Base-by-base conservation (phyloP, 2,329 filamentous ascomycete species). In the Colletotrichum magnum region DNA sequence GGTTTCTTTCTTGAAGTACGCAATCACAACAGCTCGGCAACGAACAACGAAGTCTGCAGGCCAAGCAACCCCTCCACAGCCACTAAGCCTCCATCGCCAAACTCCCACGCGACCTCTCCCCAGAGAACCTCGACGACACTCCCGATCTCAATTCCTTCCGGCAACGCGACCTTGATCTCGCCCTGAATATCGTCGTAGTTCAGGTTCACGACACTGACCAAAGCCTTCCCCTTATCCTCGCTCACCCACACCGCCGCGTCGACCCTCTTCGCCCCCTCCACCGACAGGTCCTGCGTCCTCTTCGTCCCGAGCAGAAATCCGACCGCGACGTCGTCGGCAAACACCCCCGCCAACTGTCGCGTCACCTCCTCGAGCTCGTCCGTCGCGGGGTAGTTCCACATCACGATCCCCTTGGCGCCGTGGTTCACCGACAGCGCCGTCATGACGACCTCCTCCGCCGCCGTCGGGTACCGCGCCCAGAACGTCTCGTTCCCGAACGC, bases 401-500 rank as follows among this genome's bases (percentile, higher is more conserved):
- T 79, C 3, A 85, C 79, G 24, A 84, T 77, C 4, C 77, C 80
- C 70, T 81, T 80, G 16, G 78, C 82, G n/a, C 81, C 83, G 69
- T 84, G 81, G 71, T 85, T 83, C 50, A 87, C 78, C 0, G 81
- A 82, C 15, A 86, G 74, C 24, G 80, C 73, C 60, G 79, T 80
- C 84, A 86, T 86, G 21, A 77, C 84, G 64, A 80, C 79, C 32
- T 78, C 78, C 75, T 87, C 85, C 12, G 75, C 79, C 3, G 76
- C 70, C 1, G 80, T 83, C 9, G 85, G 85, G 66, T 84, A 81
- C 12, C 84, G 77, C n/a, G 73, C 58, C 84, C 84, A 86, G 75
- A 86, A 86, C 18, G 77, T 79, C 73, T 86, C 81, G 52, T 83
- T 83, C 64, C 82, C 78, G 74, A 86, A 86, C 63, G 79, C 80